Conservation (phyloP, 805 yeast species). For the Maudiozyma serrabonitensis region DNA sequence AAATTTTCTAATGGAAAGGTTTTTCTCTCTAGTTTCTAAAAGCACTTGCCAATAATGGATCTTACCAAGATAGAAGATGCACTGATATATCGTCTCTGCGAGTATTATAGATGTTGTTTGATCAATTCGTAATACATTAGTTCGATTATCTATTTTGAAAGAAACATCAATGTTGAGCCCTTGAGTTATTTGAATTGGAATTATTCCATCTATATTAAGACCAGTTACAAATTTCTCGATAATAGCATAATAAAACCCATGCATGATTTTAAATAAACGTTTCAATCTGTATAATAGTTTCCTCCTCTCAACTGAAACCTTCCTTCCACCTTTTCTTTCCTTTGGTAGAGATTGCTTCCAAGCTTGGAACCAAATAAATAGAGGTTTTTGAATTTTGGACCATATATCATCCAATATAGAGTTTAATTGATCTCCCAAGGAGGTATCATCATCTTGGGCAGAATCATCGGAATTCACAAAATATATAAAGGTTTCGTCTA, state of each 20-base stretch:
- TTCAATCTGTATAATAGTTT: constrained; percentile 42
- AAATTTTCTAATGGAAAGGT: neutral
- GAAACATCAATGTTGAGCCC: neutral
- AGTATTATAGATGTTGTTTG: neutral
- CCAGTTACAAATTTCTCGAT: constrained; percentile 18
- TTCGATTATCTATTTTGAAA: constrained; percentile 5
- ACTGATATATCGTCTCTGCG: neutral
- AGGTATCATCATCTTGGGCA: neutral
- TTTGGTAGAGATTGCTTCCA: constrained; percentile 5
- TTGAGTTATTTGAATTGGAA: constrained; percentile 4
- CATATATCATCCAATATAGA: neutral
- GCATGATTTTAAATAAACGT: constrained; percentile 39
- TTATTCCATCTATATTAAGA: constrained; percentile 7
- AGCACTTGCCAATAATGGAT: constrained; percentile 1
- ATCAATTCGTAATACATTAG: neutral
- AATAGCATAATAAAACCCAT: constrained; percentile 39
- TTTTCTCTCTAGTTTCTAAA: neutral
- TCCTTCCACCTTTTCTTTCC: constrained; percentile 1
- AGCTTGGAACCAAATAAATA: neutral
- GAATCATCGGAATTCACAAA: neutral
- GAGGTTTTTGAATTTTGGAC: neutral
- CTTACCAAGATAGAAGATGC: constrained; percentile 3
- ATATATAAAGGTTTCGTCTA: neutral
- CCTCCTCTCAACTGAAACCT: constrained; percentile 41
- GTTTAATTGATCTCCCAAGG: neutral